A percentile compares a stretch with the other conserved stretches of the same genome.
phyloP scores from a whole-genome alignment of 768 basidiomycete species.

The Amanita molliuscula region DNA sequence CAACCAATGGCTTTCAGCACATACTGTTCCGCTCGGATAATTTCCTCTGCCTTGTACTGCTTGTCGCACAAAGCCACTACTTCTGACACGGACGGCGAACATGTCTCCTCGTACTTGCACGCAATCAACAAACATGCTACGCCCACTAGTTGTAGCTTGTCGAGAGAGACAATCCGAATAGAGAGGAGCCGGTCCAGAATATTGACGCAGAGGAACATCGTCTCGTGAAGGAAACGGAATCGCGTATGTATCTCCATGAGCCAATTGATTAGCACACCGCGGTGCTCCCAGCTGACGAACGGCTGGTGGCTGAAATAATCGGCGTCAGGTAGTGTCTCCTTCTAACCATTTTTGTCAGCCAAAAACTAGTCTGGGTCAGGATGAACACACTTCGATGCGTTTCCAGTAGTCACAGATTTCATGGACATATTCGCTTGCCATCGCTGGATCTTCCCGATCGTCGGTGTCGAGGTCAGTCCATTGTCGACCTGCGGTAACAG shows the following conservation, averaged over 20 bases:
- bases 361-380: background rate
- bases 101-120: constrained; percentile 88
- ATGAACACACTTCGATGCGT: constrained; percentile 55
- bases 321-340: constrained; percentile 66
- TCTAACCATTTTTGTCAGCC: constrained; percentile 29
- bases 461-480: constrained; percentile 88
- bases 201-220: constrained; percentile 83
- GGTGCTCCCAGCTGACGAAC: constrained; percentile 84
- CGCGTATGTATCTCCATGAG: constrained; percentile 83
- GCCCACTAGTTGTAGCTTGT: constrained; percentile 88
- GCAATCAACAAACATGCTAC: constrained; percentile 81
- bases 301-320: constrained; percentile 80
- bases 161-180: constrained; percentile 61
- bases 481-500: constrained; percentile 29
- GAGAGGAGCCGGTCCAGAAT: constrained; percentile 73
- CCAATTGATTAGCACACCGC: constrained; percentile 87
- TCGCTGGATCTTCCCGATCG: constrained; percentile 80
- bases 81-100: constrained; percentile 75
- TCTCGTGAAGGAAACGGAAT: constrained; percentile 82
- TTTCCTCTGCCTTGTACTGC: constrained; percentile 67
- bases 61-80: constrained; percentile 74
- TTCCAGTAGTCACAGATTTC: constrained; percentile 87
- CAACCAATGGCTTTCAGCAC: constrained; percentile 80
- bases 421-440: constrained; percentile 86
- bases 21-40: constrained; percentile 84